Conservation (phyloP, 2,329 filamentous ascomycete genomes). For the Penicillium sp. region DNA sequence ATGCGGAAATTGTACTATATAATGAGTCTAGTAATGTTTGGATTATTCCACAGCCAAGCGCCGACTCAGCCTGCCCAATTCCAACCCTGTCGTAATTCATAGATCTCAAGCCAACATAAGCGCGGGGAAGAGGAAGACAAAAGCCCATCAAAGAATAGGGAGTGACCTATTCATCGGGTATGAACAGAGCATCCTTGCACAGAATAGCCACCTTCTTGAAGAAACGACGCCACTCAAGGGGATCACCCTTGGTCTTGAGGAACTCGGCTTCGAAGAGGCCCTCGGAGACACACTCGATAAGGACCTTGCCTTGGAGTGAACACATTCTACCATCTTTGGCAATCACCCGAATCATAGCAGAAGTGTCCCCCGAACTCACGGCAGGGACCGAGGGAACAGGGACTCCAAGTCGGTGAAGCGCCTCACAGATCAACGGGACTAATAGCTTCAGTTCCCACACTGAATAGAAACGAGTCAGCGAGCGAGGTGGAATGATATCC, state of each 20-base stretch:
- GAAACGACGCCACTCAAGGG: slow-evolving; percentile 91
- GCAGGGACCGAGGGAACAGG: slow-evolving; percentile 59
- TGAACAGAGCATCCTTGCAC: slow-evolving; percentile 81
- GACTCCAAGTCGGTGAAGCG: slow-evolving; percentile 82
- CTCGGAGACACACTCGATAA: slow-evolving; percentile 49
- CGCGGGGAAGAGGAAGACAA: background rate
- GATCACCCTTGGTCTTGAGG: slow-evolving; percentile 92
- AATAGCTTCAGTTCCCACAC: slow-evolving; percentile 73
- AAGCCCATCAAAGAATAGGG: background rate
- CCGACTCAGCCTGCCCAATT: slow-evolving; percentile 1
- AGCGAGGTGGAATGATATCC: slow-evolving; percentile 86
- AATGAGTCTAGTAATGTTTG: background rate
- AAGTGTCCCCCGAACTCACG: slow-evolving; percentile 53
- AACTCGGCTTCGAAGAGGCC: slow-evolving; percentile 84
- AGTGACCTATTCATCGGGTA: slow-evolving; percentile 48
- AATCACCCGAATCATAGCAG: slow-evolving; percentile 70
- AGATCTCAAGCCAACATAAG: slow-evolving; percentile 10
- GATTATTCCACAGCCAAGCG: slow-evolving; percentile 9
- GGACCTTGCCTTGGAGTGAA: slow-evolving; percentile 47
- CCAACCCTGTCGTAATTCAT: slow-evolving; percentile 17
- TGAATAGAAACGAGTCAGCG: slow-evolving; percentile 90
- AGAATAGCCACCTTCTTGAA: slow-evolving; percentile 94
- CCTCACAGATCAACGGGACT: slow-evolving; percentile 76
- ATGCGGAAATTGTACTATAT: background rate
- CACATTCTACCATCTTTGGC: slow-evolving; percentile 61